Evolutionary conservation across 2,329 filamentous ascomycete genomes (phyloP).

Genomic region (Juglanconis oblonga): DNA sequence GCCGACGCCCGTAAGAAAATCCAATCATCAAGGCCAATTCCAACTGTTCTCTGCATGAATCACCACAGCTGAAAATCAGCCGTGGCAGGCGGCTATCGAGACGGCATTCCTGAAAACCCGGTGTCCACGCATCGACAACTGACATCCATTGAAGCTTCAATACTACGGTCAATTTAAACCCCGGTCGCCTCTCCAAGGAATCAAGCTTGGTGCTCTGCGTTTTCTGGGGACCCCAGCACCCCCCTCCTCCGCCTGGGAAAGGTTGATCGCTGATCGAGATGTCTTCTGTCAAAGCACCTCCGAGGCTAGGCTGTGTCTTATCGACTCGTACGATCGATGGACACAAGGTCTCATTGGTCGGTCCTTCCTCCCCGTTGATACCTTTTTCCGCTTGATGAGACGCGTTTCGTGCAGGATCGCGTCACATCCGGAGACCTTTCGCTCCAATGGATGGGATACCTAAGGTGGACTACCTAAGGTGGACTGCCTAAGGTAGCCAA

Average conservation of each 20-base stretch:
- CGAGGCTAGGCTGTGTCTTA: too few species aligned
- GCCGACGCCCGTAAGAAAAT: neutral
- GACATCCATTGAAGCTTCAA: neutral
- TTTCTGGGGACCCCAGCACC: neutral
- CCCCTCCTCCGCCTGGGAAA: neutral
- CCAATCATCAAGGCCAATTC: neutral
- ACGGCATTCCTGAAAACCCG: slow-evolving; percentile 3
- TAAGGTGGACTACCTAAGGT: too few species aligned
- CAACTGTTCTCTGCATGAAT: neutral
- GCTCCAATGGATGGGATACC: too few species aligned
- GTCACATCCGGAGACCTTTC: too few species aligned
- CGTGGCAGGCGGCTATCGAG: slow-evolving; percentile 2
- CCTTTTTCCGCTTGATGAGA: too few species aligned
- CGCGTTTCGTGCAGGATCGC: too few species aligned
- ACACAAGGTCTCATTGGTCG: too few species aligned
- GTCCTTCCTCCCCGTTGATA: too few species aligned
- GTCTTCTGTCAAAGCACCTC: too few species aligned
- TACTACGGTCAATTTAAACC: slow-evolving; percentile 17
- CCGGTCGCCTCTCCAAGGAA: slow-evolving; percentile 1
- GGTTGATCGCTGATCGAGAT: too few species aligned
- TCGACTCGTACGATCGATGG: too few species aligned
- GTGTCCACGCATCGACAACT: neutral
- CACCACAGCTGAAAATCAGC: neutral
- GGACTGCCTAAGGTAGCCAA: too few species aligned
- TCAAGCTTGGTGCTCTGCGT: neutral